These are phyloP conservation scores for Wickerhamiella shivajii DNA, from an alignment of 805 yeast species.

Conservation along the genomic window DNA sequence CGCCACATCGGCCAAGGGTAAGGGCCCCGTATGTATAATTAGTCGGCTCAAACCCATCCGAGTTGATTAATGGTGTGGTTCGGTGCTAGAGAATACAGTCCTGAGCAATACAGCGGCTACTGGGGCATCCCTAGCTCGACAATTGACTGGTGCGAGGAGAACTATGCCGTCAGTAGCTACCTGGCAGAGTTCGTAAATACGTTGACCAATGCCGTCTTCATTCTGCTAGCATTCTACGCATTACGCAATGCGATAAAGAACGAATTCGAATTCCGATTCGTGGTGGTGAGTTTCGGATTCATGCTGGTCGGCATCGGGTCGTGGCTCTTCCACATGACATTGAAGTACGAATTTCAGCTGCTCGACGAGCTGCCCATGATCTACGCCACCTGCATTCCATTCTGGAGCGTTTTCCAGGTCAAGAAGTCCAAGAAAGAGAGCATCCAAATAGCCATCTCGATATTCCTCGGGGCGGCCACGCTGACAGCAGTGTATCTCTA, in stretches of 20 bases:
- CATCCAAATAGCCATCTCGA: slow-evolving; percentile 32
- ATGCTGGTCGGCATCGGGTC: slow-evolving; percentile 83
- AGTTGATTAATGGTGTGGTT: neutral
- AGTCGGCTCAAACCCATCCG: neutral
- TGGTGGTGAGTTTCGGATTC: slow-evolving; percentile 63
- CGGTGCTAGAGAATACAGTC: slow-evolving; percentile 5
- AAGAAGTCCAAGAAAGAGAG: slow-evolving; percentile 30
- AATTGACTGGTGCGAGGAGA: slow-evolving; percentile 99
- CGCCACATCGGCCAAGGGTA: too few relatives aligned
- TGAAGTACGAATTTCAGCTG: slow-evolving; percentile 75
- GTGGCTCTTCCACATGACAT: slow-evolving; percentile 94
- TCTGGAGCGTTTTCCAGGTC: slow-evolving; percentile 67
- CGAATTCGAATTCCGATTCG: slow-evolving; percentile 53
- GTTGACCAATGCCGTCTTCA: slow-evolving; percentile 50
- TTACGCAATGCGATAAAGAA: slow-evolving; percentile 46
- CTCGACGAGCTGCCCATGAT: slow-evolving; percentile 97
- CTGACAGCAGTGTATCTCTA: slow-evolving; percentile 61
- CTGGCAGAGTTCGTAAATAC: slow-evolving; percentile 88
- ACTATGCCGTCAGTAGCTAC: slow-evolving; percentile 72
- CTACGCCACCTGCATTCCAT: slow-evolving; percentile 91
- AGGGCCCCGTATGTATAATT: too few relatives aligned
- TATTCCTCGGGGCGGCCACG: slow-evolving; percentile 38
- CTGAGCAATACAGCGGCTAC: slow-evolving; percentile 16
- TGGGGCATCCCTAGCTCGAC: slow-evolving; percentile 51
- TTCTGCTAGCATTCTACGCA: slow-evolving; percentile 43